Evolutionary conservation across 1,284 basidiomycete species (phyloP), one percentile per base, ranked within the genome.

Genomic region (Ceratobasidium sp.): DNA sequence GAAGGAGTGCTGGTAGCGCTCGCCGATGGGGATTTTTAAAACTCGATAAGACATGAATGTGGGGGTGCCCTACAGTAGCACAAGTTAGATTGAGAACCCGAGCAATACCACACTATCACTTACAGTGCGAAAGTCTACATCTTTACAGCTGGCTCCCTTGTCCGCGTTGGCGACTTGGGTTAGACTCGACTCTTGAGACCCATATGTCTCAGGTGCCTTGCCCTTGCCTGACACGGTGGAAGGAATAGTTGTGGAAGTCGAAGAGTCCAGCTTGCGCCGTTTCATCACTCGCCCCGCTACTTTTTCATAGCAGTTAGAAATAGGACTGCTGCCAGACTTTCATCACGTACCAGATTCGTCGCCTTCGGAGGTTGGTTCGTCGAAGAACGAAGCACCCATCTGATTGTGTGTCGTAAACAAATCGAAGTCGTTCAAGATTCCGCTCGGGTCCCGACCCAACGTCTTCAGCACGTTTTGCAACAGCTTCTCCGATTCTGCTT

Each of bases 401-500:
- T 3, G 56, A 26, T 58, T 58, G 42, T 63, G 23, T 15, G 46
- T 49, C 39, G 26, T 46, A 33, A 42, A 46, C 20, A 75, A 46
- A 63, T 76, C 73, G n/a, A 76, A 76, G 39, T 76, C 73, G n/a
- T 49, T 55, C 1, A 76, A 39, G 20, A 76, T 66, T 39, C 61
- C 73, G 9, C 26, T 44, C 10, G 73, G 73, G 51, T 67, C 51
- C 51, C 73, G 49, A 28, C 23, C n/a, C 2, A 76, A 20, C 1
- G 26, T 20, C 10, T 28, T 39, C 6, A 76, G 18, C 5, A 56
- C 10, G 28, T 66, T 13, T 26, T 40, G 73, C 33, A 76, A 40
- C 40, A 39, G 28, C 10, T 18, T 26, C 26, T 76, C 73, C 3
- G 63, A 76, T 26, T 44, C 26, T 53, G 51, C 51, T n/a, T n/a